Evolutionary conservation across 1,284 basidiomycete genomes (phyloP), one percentile per base, ranked within the genome.

Genomic region (Moniliella sp.): DNA sequence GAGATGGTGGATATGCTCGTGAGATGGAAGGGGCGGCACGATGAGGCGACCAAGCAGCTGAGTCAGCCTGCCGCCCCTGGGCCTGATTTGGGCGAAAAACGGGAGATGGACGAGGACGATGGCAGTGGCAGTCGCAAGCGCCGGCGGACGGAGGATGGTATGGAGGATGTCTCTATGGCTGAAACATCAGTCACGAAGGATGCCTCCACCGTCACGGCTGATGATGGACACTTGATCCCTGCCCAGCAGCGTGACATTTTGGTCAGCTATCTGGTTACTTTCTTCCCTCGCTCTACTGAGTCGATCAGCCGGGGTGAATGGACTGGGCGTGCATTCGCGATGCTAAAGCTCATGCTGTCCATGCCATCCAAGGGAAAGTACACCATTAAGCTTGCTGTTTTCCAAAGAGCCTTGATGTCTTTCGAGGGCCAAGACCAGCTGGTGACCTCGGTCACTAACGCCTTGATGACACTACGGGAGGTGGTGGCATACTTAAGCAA

Each of bases 221-320:
- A 50, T 25, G 43, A 46, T 32, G 39, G 44, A 19, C 57, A 55
- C 34, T 33, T 45, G 9, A 43, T 51, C 37, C 46, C 56, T 2
- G 34, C 40, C 35, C 46, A 45, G 25, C 36, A 55, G 34, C 52
- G 54, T 33, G 56, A 58, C 33, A 43, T 52, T 76, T 75, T 40
- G 76, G 91, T 94, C 42, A 86, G 80, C 62, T 91, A 86, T 62
- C 69, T 99, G 16, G 75, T 97, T 14, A 76, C 86, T 32, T 70
- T 94, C 33, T 75, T 71, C 15, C 67, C 81, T n/a, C 68, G 74
- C 14, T 69, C 73, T 4, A 67, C 72, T 28, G 84, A 94, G 34
- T 66, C 70, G 4, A 66, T 73, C 15, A 66, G 70, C 10, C 71
- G 72, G 35, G 67, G 65, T 14, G 68, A 70, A 13, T 66, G 86